Conservation (phyloP, 306 rosid genomes). For the Cicer pinnatifidum region DNA sequence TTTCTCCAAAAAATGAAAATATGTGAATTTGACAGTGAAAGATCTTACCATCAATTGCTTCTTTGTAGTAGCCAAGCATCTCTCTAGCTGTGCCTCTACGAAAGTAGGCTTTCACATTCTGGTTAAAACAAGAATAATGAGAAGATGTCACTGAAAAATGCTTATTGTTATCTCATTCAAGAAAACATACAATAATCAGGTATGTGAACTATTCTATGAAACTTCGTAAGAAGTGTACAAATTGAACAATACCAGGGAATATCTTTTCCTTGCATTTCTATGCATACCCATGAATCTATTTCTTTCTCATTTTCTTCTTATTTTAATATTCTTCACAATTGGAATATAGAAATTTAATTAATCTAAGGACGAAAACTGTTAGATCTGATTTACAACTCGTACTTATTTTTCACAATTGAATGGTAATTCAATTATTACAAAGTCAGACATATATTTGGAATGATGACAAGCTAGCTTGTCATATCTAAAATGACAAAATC, state of each 20-base stretch:
- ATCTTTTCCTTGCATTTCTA: constrained; percentile 25
- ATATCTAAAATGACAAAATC: constrained; percentile 16
- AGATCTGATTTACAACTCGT: constrained; percentile 9
- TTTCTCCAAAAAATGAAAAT: constrained; percentile 30
- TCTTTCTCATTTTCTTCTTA: background rate
- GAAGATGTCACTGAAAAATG: constrained; percentile 22
- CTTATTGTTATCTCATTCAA: constrained; percentile 11
- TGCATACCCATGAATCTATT: constrained; percentile 27
- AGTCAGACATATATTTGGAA: constrained; percentile 4
- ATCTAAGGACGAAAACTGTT: constrained; percentile 6
- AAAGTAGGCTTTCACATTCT: constrained; percentile 91
- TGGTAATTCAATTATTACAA: constrained; percentile 18
- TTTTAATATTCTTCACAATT: constrained; percentile 12
- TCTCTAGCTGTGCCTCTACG: constrained; percentile 96
- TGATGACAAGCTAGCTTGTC: constrained; percentile 3
- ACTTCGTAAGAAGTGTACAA: background rate
- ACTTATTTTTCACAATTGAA: background rate
- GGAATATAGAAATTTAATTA: background rate
- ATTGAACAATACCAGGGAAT: background rate
- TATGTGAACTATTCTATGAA: constrained; percentile 4
- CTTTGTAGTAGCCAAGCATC: constrained; percentile 89
- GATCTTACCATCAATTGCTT: constrained; percentile 83
- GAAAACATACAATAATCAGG: constrained; percentile 21
- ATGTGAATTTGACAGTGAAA: constrained; percentile 12
- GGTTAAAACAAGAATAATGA: constrained; percentile 44